A percentile compares a stretch with the other conserved stretches of the same genome.
phyloP scores from a whole-genome alignment of 148 eudicot species.

The Chenopodium berlandieri region DNA sequence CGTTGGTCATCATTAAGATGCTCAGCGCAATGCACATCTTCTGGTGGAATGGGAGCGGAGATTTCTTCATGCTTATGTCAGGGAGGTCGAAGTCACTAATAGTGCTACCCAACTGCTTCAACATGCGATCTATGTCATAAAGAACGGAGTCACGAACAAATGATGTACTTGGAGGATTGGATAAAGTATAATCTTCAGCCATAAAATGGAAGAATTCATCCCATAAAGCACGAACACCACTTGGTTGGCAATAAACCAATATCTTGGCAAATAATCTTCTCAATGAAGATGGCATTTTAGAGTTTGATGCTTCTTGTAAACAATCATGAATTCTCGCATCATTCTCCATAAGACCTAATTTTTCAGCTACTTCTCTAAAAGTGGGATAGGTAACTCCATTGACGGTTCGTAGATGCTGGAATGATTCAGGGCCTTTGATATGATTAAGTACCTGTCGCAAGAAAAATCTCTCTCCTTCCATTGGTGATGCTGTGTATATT shows the following conservation, averaged over 20 bases:
- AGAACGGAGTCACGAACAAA: neutral
- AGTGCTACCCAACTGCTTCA: neutral
- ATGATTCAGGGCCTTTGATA: conserved; percentile 10
- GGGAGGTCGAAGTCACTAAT: neutral
- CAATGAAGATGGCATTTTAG: too few relatives aligned
- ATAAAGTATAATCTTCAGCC: neutral
- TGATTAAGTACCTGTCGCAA: neutral
- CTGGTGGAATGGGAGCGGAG: neutral
- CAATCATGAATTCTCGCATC: too few relatives aligned
- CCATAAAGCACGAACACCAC: too few relatives aligned
- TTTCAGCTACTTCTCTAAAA: neutral
- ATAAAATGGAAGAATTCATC: neutral
- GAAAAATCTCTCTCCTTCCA: conserved; percentile 4
- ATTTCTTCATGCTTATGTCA: neutral
- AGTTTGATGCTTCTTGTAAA: too few relatives aligned
- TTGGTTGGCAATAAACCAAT: too few relatives aligned
- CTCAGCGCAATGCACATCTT: too few relatives aligned
- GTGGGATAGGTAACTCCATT: neutral
- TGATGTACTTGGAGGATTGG: too few relatives aligned
- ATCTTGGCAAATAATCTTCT: too few relatives aligned
- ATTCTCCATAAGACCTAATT: too few relatives aligned
- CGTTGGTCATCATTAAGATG: too few relatives aligned
- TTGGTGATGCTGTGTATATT: neutral
- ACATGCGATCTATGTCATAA: neutral
- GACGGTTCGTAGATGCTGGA: neutral